phyloP scores from a whole-genome alignment of 2,329 filamentous ascomycete genomes.

The Truncatella angustata region DNA sequence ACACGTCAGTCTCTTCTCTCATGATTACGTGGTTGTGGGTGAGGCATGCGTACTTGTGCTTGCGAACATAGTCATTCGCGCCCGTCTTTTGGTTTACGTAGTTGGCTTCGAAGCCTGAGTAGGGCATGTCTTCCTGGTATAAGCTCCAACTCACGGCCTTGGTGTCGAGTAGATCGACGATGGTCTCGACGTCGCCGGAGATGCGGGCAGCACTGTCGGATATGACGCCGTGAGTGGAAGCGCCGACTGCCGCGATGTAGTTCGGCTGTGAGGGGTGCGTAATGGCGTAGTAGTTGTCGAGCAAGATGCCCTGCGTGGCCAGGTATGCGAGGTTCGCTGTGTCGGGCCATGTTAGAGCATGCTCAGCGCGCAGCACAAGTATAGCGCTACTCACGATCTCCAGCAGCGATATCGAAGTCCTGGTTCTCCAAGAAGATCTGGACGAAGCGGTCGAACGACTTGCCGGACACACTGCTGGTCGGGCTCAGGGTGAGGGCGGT shows the following conservation, averaged over 20 bases:
- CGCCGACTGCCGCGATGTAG: conserved; percentile 57
- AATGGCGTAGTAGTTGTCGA: conserved; percentile 52
- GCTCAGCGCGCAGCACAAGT: neutral
- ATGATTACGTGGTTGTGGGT: no score
- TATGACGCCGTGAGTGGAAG: conserved; percentile 54
- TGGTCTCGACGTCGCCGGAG: conserved; percentile 40
- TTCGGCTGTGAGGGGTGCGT: conserved; percentile 62
- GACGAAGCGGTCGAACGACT: conserved; percentile 57
- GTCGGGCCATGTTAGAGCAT: neutral
- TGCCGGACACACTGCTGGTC: conserved; percentile 48
- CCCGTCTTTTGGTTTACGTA: conserved; percentile 53
- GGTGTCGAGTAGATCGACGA: conserved; percentile 48
- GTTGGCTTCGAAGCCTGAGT: conserved; percentile 45
- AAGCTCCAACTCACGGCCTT: conserved; percentile 47
- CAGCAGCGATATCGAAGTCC: conserved; percentile 47
- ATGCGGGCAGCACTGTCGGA: conserved; percentile 50
- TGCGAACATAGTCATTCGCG: conserved; percentile 62
- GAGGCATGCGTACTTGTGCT: no score
- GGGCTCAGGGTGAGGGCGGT: conserved; percentile 43
- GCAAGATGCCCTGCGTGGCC: conserved; percentile 51
- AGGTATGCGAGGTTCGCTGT: conserved; percentile 43
- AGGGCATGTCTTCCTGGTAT: conserved; percentile 55
- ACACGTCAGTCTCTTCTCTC: no score
- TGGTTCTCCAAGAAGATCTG: conserved; percentile 65
- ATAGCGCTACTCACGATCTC: conserved; percentile 34